Evolutionary conservation across 2,329 filamentous ascomycete species (phyloP).

Genomic region (Epichloe glyceriae): DNA sequence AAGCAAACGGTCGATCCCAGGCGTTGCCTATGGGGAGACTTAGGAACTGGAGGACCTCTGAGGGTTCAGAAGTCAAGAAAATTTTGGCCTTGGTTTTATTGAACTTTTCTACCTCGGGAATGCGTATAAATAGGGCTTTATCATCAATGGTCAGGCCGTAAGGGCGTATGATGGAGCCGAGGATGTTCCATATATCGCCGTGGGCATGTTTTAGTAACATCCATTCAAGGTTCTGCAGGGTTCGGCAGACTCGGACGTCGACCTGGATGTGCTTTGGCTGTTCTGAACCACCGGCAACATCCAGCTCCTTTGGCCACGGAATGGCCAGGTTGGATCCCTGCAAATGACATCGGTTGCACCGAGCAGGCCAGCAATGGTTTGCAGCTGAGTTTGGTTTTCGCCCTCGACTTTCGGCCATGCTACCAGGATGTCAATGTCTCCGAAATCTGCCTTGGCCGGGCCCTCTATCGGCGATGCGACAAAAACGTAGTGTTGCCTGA

Average conservation of each 20-base stretch:
- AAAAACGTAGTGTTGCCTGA: slow-evolving; percentile 37
- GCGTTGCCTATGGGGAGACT: slow-evolving; percentile 34
- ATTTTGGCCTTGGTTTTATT: slow-evolving; percentile 46
- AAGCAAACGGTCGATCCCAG: slow-evolving; percentile 44
- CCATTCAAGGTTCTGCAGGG: slow-evolving; percentile 40
- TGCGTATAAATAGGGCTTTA: slow-evolving; percentile 48
- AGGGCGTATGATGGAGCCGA: slow-evolving; percentile 50
- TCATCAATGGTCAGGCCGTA: slow-evolving; percentile 56
- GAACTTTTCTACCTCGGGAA: slow-evolving; percentile 51
- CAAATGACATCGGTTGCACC: slow-evolving; percentile 30
- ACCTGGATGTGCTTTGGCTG: slow-evolving; percentile 44
- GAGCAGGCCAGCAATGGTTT: slow-evolving; percentile 21
- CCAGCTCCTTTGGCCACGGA: slow-evolving; percentile 30
- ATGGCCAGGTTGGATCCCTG: slow-evolving; percentile 36
- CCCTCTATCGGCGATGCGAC: slow-evolving; percentile 53
- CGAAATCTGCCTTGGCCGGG: slow-evolving; percentile 53
- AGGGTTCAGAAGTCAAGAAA: slow-evolving; percentile 45
- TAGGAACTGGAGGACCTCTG: slow-evolving; percentile 46
- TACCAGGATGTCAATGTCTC: slow-evolving; percentile 63
- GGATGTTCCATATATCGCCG: slow-evolving; percentile 54
- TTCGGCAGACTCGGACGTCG: slow-evolving; percentile 46
- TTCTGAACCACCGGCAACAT: not conserved
- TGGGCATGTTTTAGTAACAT: slow-evolving; percentile 55
- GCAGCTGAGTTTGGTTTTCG: slow-evolving; percentile 17
- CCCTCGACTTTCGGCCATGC: slow-evolving; percentile 17